Percentiles rank a stretch among this genome's conserved stretches.
Evolutionary conservation across 139 green algal genomes (phyloP).

Genomic region (Closterium sp.): DNA sequence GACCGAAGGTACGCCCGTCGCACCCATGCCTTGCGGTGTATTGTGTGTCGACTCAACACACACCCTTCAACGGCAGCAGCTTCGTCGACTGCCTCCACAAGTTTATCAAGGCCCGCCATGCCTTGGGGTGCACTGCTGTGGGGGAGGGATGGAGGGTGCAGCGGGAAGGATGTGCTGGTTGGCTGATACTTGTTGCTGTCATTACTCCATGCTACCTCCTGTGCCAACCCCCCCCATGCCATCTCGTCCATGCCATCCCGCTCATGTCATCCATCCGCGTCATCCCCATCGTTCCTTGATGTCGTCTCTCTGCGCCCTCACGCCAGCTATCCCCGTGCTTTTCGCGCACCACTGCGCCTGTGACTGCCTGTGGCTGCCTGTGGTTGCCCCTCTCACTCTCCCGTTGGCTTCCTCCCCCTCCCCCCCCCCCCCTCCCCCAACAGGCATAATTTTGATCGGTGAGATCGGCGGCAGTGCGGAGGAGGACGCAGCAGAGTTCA

Average conservation of each 20-base stretch:
- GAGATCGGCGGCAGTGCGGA: conserved; percentile 98
- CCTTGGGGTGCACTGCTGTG: not conserved
- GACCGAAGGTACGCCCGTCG: no score
- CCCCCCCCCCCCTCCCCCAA: no score
- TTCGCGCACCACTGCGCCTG: not conserved
- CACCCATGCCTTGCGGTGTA: no score
- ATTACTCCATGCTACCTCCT: conserved; percentile 28
- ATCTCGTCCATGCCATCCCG: not conserved
- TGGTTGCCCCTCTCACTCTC: no score
- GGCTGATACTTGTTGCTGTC: not conserved
- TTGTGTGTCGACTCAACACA: no score
- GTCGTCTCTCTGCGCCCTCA: no score
- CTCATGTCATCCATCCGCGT: no score
- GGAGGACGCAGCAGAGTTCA: conserved; percentile 92
- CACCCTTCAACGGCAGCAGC: conserved; percentile 82
- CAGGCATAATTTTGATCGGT: conserved; percentile 98
- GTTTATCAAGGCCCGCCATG: conserved; percentile 91
- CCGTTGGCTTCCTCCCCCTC: no score
- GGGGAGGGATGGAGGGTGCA: not conserved
- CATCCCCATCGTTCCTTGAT: no score
- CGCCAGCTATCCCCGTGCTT: no score
- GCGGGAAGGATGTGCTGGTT: not conserved
- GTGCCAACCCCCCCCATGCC: no score
- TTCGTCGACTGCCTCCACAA: conserved; percentile 96
- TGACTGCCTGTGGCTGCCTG: not conserved